phyloP scores from a whole-genome alignment of 108 stramenopile genomes.

The Nitzschia putrida region DNA sequence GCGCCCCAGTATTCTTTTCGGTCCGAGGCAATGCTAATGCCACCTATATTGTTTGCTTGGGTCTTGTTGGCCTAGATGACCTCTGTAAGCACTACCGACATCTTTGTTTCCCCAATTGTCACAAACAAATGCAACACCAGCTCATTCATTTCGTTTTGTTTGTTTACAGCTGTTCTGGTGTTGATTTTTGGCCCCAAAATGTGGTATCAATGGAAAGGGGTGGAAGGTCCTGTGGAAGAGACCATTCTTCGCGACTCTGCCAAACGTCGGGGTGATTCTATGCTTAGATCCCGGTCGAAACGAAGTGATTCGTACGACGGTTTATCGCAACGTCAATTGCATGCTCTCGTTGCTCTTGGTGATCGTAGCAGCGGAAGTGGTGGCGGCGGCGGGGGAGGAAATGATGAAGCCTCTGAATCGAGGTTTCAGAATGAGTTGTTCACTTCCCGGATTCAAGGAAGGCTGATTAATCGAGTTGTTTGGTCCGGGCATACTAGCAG shows the following conservation, averaged over 20 bases:
- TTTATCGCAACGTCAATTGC: neutral
- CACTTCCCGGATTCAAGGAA: neutral
- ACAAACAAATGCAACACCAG: neutral
- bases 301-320: neutral
- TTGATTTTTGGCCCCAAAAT: slow-evolving; percentile 51
- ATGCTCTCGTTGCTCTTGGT: neutral
- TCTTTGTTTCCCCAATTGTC: neutral
- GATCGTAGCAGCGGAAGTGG: neutral
- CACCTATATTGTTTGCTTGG: slow-evolving; percentile 35
- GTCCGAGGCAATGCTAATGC: slow-evolving; percentile 39
- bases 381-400: neutral
- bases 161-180: slow-evolving; percentile 11
- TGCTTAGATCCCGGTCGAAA: neutral
- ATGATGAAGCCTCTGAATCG: neutral
- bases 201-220: slow-evolving; percentile 33
- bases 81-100: slow-evolving; percentile 22
- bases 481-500: neutral
- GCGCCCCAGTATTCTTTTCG: slow-evolving; percentile 48
- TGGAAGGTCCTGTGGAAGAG: slow-evolving; percentile 34
- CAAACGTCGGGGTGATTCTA: slow-evolving; percentile 14
- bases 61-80: slow-evolving; percentile 42
- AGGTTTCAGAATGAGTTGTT: neutral
- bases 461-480: neutral
- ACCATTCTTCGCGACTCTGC: slow-evolving; percentile 15
- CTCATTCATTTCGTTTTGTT: neutral